These are phyloP conservation scores for Naegleria gruberi DNA, from an alignment of 208 protist species.

Conservation along the genomic window DNA sequence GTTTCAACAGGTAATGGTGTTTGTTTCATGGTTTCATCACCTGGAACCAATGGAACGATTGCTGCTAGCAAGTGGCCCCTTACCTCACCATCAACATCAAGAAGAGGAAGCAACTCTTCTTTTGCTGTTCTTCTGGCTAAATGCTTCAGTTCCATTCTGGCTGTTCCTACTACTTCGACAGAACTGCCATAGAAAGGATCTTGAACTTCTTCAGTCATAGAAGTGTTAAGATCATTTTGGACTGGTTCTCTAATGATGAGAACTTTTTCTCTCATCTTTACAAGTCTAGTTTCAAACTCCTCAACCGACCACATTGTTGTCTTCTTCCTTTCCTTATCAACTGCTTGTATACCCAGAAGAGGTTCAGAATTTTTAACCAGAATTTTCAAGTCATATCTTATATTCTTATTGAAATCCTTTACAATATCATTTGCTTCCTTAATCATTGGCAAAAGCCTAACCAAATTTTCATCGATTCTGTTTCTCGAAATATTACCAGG, in stretches of 20 bases:
- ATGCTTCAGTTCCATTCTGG: neutral
- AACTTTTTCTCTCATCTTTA: constrained; percentile 5
- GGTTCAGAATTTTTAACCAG: neutral
- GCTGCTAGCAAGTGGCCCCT: neutral
- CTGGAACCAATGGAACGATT: neutral
- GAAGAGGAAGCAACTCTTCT: neutral
- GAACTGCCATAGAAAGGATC: neutral
- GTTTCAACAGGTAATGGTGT: neutral
- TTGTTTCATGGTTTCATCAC: neutral
- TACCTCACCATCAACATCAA: neutral
- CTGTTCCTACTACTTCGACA: neutral
- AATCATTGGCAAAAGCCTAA: neutral
- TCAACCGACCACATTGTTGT: neutral
- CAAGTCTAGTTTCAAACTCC: neutral
- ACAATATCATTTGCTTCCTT: constrained; percentile 16
- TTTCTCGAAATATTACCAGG: neutral
- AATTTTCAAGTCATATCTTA: constrained; percentile 19
- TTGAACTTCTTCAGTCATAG: neutral
- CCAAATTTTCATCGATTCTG: neutral
- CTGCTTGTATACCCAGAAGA: neutral
- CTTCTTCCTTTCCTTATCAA: neutral
- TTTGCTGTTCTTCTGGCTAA: neutral
- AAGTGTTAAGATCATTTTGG: neutral
- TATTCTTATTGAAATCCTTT: neutral
- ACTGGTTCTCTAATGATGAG: neutral